Evolutionary conservation across 208 protist genomes (phyloP).

Genomic region (Crithidia mellificae): DNA sequence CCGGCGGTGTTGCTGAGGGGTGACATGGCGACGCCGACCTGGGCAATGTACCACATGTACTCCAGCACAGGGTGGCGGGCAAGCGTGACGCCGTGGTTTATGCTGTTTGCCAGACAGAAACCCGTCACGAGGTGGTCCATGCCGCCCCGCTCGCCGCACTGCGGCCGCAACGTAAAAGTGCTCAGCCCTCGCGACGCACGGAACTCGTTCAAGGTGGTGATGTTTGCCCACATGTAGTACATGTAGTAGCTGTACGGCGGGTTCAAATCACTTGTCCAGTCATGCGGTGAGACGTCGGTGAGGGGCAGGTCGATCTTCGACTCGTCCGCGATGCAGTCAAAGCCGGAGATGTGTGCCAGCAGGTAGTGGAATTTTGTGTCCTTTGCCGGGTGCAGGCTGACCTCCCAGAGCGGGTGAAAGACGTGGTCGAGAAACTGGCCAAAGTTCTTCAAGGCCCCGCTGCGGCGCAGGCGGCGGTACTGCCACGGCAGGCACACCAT

Average conservation of each 20-base stretch:
- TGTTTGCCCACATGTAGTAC: slow-evolving; percentile 99
- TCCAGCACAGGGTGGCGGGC: slow-evolving; percentile 94
- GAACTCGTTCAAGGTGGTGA: slow-evolving; percentile 97
- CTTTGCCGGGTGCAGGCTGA: slow-evolving; percentile 93
- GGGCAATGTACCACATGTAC: slow-evolving; percentile 99
- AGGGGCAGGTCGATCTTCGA: slow-evolving; percentile 92
- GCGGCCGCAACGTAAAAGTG: slow-evolving; percentile 97
- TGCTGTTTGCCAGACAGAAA: slow-evolving; percentile 95
- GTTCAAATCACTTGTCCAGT: slow-evolving; percentile 95
- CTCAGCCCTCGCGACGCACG: slow-evolving; percentile 89
- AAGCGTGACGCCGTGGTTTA: slow-evolving; percentile 98
- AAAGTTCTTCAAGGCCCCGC: slow-evolving; percentile 94
- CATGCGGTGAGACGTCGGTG: slow-evolving; percentile 78
- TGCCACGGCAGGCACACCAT: slow-evolving; percentile 97
- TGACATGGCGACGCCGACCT: slow-evolving; percentile 98
- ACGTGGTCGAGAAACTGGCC: slow-evolving; percentile 97
- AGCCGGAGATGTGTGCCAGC: slow-evolving; percentile 96
- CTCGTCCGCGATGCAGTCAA: slow-evolving; percentile 99
- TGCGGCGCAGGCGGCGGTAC: slow-evolving; percentile 93
- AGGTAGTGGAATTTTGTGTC: slow-evolving; percentile 97
- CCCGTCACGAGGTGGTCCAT: slow-evolving; percentile 94
- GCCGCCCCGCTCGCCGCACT: slow-evolving; percentile 96
- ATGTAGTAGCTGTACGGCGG: slow-evolving; percentile 99
- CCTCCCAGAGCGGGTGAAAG: slow-evolving; percentile 99
- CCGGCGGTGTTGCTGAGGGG: slow-evolving; percentile 99